Conservation (phyloP, 768 basidiomycete genomes). For the Lactifluus pinguis region DNA sequence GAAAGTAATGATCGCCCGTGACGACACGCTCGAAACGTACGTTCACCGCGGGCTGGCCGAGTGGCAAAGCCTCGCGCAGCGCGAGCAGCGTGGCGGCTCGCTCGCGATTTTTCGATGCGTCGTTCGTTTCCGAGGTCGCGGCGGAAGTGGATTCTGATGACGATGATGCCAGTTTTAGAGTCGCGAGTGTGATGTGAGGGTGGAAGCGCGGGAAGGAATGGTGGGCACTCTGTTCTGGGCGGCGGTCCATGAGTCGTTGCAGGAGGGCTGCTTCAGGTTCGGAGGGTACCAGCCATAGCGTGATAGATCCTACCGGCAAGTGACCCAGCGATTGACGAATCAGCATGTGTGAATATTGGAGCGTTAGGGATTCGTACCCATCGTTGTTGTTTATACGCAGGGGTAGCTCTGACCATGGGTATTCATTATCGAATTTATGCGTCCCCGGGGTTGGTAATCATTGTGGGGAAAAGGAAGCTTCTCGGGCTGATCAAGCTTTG, state of each 20-base stretch:
- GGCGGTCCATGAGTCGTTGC: conserved; percentile 37
- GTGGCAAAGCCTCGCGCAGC: conserved; percentile 35
- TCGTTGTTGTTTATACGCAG: not conserved
- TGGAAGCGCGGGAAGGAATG: conserved; percentile 52
- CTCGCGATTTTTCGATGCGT: not conserved
- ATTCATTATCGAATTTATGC: too few relatives aligned
- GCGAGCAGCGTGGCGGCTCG: conserved; percentile 18
- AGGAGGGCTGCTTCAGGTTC: conserved; percentile 36
- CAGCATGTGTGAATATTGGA: not conserved
- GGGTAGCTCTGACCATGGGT: too few relatives aligned
- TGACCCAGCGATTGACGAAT: not conserved
- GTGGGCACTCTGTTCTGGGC: conserved; percentile 22
- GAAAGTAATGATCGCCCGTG: conserved; percentile 56
- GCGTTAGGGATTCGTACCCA: conserved; percentile 3
- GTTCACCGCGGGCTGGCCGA: conserved; percentile 28
- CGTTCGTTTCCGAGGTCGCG: not conserved
- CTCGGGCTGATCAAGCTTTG: not conserved
- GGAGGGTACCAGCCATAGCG: conserved; percentile 65
- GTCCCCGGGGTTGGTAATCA: too few relatives aligned
- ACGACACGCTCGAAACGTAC: conserved; percentile 46
- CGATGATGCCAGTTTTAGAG: conserved; percentile 27
- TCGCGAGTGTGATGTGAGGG: conserved; percentile 64
- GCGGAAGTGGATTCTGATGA: not conserved
- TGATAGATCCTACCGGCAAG: conserved; percentile 33
- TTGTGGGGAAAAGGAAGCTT: not conserved